A percentile compares a stretch with the other conserved stretches of the same genome.
Conservation (phyloP, 495 filamentous ascomycete species). For the Cercophora sp. region DNA sequence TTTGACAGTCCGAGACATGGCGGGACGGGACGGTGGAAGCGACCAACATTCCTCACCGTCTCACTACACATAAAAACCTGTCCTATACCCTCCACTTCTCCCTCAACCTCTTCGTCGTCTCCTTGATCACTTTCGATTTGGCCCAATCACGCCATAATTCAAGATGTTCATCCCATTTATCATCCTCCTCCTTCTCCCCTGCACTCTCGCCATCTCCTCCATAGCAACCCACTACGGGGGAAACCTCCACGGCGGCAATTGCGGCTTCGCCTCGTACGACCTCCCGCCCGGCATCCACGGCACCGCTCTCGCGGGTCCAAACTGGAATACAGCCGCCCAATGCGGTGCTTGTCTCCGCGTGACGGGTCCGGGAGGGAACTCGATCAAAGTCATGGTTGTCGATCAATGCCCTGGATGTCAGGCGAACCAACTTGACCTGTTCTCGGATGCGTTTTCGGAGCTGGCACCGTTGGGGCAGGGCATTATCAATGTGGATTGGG, state of each 20-base stretch:
- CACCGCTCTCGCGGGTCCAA: conserved; percentile 48
- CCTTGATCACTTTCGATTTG: no score
- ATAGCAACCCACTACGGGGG: conserved; percentile 54
- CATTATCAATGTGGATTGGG: conserved; percentile 22
- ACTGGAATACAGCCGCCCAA: conserved; percentile 49
- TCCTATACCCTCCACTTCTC: no score
- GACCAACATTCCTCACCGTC: no score
- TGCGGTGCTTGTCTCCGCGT: conserved; percentile 58
- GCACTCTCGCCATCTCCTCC: conserved; percentile 21
- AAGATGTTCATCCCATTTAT: background rate
- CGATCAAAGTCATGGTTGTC: conserved; percentile 63
- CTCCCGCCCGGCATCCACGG: conserved; percentile 52
- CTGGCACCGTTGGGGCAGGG: conserved; percentile 40
- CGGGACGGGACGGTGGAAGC: no score
- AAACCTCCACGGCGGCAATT: conserved; percentile 53
- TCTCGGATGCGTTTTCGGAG: conserved; percentile 49
- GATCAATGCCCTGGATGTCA: conserved; percentile 58
- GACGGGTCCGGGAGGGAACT: conserved; percentile 50
- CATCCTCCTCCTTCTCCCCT: background rate
- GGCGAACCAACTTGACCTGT: conserved; percentile 56
- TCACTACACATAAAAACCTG: no score
- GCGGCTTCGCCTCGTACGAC: conserved; percentile 56
- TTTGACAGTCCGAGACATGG: no score
- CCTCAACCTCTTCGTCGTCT: no score
- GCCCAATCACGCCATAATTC: no score